phyloP scores from a whole-genome alignment of 2,329 filamentous ascomycete genomes.

The Mollisiaceae sp. region DNA sequence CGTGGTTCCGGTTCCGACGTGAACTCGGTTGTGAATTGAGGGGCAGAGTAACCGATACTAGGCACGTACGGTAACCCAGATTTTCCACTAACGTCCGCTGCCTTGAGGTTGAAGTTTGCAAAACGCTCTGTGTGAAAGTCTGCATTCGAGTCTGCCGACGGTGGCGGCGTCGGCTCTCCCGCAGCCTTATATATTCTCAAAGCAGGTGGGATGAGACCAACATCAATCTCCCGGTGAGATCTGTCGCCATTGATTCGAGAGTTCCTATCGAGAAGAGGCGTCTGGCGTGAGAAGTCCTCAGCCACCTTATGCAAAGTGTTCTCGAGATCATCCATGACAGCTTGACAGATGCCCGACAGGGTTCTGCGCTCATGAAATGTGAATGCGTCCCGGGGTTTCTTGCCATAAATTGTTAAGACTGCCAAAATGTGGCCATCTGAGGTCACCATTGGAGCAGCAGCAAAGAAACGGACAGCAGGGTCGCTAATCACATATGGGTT shows the following conservation, averaged over 20 bases:
- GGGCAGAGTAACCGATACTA: too few relatives aligned
- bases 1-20: too few relatives aligned
- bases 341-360: neutral
- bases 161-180: neutral
- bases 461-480: neutral
- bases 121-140: neutral
- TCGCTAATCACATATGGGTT: neutral
- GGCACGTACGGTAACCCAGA: neutral
- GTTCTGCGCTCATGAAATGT: neutral
- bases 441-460: neutral
- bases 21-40: too few relatives aligned
- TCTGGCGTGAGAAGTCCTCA: neutral
- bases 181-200: neutral
- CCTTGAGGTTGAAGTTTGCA: neutral
- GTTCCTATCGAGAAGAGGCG: too few relatives aligned
- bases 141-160: neutral
- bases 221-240: neutral
- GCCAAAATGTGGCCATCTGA: neutral
- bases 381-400: neutral
- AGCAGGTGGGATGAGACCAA: neutral
- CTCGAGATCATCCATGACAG: neutral
- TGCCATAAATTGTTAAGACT: neutral
- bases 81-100: neutral
- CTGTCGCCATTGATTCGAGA: too few relatives aligned
- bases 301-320: neutral